phyloP scores from a whole-genome alignment of 2,329 filamentous ascomycete species.

The Akanthomyces uredinophilus region DNA sequence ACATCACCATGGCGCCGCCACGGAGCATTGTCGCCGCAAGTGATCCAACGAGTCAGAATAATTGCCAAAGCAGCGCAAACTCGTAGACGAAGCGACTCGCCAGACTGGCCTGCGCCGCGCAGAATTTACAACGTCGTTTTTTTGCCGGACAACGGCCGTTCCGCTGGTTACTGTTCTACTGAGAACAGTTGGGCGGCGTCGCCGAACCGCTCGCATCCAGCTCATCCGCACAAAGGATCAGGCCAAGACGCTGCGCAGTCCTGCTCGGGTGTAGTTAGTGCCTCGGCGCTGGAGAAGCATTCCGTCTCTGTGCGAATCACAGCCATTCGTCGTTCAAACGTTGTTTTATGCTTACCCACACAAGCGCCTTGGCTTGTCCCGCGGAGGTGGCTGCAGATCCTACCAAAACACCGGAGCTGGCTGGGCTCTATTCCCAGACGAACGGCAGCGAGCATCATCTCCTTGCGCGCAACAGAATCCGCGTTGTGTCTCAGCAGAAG shows the following conservation, averaged over 20 bases:
- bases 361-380: not conserved
- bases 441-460: not conserved
- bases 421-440: not conserved
- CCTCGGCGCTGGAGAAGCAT: not conserved
- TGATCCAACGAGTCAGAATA: not conserved
- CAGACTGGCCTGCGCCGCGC: not conserved
- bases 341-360: constrained; percentile 10
- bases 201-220: not conserved
- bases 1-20: not conserved
- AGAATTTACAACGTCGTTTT: not conserved
- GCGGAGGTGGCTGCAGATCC: constrained; percentile 2
- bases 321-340: not conserved
- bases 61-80: not conserved
- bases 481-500: not conserved
- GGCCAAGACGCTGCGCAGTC: not conserved
- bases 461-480: not conserved
- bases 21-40: not conserved
- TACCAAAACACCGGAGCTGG: not conserved
- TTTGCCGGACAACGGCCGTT: too few species aligned
- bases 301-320: not conserved
- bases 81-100: too few species aligned
- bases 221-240: not conserved
- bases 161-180: not conserved
- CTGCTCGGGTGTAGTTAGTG: not conserved
- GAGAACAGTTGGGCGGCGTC: not conserved